These are phyloP conservation scores for Ambrosia artemisiifolia DNA, from an alignment of 129 eudicot genomes.

Conservation along the genomic window DNA sequence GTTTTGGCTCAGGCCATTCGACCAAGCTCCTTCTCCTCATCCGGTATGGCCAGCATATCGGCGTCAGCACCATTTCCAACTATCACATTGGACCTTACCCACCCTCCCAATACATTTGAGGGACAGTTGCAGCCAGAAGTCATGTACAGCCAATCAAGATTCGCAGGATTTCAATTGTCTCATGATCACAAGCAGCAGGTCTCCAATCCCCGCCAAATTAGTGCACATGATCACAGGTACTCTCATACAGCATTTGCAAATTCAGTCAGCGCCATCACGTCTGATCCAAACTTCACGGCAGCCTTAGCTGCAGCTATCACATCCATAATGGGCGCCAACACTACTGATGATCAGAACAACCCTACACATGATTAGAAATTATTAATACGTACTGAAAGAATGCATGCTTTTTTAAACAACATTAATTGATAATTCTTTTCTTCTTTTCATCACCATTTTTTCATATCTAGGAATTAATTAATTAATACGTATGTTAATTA, in stretches of 20 bases:
- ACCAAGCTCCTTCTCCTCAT: conserved; percentile 55
- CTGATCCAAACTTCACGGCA: conserved; percentile 94
- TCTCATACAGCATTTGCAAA: conserved; percentile 35
- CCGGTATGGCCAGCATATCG: conserved; percentile 72
- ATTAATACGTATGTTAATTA: too few relatives aligned
- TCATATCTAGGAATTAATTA: too few relatives aligned
- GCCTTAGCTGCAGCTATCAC: conserved; percentile 87
- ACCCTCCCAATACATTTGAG: conserved; percentile 54
- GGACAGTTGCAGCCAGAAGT: conserved; percentile 34
- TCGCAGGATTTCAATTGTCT: conserved; percentile 62
- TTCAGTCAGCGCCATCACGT: conserved; percentile 66
- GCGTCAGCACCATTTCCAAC: conserved; percentile 95
- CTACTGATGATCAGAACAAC: background rate
- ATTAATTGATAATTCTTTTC: too few relatives aligned
- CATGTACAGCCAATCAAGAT: conserved; percentile 53
- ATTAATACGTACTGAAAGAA: too few relatives aligned
- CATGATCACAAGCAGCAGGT: conserved; percentile 22
- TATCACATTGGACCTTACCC: conserved; percentile 83
- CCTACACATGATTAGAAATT: too few relatives aligned
- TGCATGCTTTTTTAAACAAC: too few relatives aligned
- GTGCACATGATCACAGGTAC: too few relatives aligned
- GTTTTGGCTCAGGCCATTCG: conserved; percentile 61
- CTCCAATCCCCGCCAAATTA: conserved; percentile 13
- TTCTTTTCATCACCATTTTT: too few relatives aligned
- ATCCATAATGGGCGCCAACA: conserved; percentile 53